Percentiles rank a stretch among this genome's conserved stretches.
These are phyloP conservation scores for Aspergillus chevalieri DNA, from an alignment of 2,329 filamentous ascomycete genomes.

Conservation along the genomic window DNA sequence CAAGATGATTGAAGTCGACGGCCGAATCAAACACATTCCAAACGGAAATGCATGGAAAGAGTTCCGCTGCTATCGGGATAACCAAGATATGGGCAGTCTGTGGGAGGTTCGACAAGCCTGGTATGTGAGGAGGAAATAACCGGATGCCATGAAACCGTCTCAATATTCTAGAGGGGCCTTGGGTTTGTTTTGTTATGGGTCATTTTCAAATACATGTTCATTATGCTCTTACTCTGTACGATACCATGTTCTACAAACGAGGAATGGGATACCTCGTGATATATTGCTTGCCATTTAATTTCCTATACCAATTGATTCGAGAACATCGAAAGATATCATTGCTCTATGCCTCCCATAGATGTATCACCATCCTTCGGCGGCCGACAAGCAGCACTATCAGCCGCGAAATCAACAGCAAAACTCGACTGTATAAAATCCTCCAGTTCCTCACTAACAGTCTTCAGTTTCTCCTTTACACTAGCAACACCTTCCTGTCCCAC, in stretches of 20 bases:
- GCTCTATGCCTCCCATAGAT: conserved; percentile 6
- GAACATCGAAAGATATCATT: conserved; percentile 9
- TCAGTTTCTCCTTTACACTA: conserved; percentile 90
- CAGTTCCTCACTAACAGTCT: conserved; percentile 90
- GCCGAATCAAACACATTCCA: conserved; percentile 26
- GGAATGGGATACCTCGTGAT: too few species aligned
- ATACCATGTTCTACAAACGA: too few species aligned
- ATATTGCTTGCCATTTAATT: too few species aligned
- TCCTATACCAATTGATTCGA: neutral
- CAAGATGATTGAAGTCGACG: conserved; percentile 37
- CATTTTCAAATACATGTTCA: too few species aligned
- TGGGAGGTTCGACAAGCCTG: conserved; percentile 40
- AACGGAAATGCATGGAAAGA: conserved; percentile 40
- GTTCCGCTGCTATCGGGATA: conserved; percentile 37
- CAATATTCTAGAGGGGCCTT: too few species aligned
- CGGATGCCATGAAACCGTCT: too few species aligned
- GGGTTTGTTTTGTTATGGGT: too few species aligned
- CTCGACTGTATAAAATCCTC: conserved; percentile 95
- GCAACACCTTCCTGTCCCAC: conserved; percentile 82
- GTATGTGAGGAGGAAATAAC: conserved; percentile 22
- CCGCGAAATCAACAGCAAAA: conserved; percentile 62
- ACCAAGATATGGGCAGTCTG: conserved; percentile 42
- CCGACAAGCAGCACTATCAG: conserved; percentile 23
- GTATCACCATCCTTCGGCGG: conserved; percentile 13
- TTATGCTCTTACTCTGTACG: too few species aligned